Base-by-base conservation (phyloP, 257 asterid genomes). In the Solanum virginianum region DNA sequence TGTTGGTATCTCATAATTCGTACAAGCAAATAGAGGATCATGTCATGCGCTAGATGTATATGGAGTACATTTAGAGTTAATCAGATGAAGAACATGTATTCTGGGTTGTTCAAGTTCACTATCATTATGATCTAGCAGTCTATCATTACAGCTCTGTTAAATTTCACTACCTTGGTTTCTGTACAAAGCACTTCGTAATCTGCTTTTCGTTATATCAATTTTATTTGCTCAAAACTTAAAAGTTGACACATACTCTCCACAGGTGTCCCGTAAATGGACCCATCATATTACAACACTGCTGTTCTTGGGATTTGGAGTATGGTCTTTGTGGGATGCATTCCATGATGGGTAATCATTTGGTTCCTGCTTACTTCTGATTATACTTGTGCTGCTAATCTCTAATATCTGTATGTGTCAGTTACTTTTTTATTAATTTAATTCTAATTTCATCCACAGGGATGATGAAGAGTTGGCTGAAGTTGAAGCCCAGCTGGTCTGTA, bases 301-400 rank as follows among this genome's bases (percentile, higher is more conserved):
- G 88, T 95, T 97, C 90, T 84, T 97, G 89, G 98, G 94, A 65
- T 97, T 97, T 86, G 99, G 99, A 77, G 49, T 97, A 53, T 97
- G 99, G 99, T 97, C 99, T 87, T 89, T 97, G 53, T 90, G 98
- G 98, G 99, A 97, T 87, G 99, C 98, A 83, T 95, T 92, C 87
- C 86, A 88, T 18, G 99, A 92, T 8, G 96, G 98, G 99, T 95
- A 92, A 60, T 82, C 71, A 6, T 84, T 80, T 80, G 74, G 60
- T 86, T 62, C 55, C 71, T 70, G 41, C 18, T 85, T 72, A 54
- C 74, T 80, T 85, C 70, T 81, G 32, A 63, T 24, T 51, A 57
- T 81, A 55, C 36, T 32, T 70, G 60, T 57, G 59, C 39, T 87
- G 39, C 10, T n/a, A 57, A 63, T 20, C 77, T 70, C 72, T 80